These are phyloP conservation scores for Kwoniella sp. DNA, from an alignment of 768 basidiomycete genomes.

Conservation along the genomic window DNA sequence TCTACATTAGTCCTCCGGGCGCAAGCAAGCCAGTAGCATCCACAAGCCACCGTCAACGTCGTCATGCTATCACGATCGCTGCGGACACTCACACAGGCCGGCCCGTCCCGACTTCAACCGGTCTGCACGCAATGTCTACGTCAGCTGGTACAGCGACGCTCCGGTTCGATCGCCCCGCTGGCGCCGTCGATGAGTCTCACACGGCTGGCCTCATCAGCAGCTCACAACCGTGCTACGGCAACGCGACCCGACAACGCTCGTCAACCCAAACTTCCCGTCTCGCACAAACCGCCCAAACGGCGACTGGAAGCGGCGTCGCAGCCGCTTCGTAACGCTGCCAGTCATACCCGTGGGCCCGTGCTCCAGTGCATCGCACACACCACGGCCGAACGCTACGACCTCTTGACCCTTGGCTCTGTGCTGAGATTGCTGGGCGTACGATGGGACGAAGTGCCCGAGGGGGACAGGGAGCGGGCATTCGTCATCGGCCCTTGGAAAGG, in stretches of 20 bases:
- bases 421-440: slow-evolving; percentile 35
- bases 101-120: slow-evolving; percentile 1
- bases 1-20: too few relatives aligned
- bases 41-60: too few relatives aligned
- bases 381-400: slow-evolving; percentile 76
- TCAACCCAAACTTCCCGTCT: slow-evolving; percentile 18
- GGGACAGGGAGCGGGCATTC: slow-evolving; percentile 39
- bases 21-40: too few relatives aligned
- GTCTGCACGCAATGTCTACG: slow-evolving; percentile 6
- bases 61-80: slow-evolving; percentile 7
- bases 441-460: slow-evolving; percentile 48
- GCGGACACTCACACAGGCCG: slow-evolving; percentile 5
- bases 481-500: slow-evolving; percentile 47
- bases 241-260: neutral
- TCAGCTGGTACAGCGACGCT: neutral
- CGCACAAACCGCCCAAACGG: slow-evolving; percentile 53
- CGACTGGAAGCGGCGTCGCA: slow-evolving; percentile 79
- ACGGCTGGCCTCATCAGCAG: slow-evolving; percentile 9
- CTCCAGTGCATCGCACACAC: slow-evolving; percentile 75
- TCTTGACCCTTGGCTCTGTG: slow-evolving; percentile 57
- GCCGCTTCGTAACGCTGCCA: slow-evolving; percentile 79
- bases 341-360: slow-evolving; percentile 75
- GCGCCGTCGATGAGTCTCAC: neutral
- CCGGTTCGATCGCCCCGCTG: too few relatives aligned
- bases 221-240: neutral